Evolutionary conservation across 352 stramenopile genomes (phyloP).

Genomic region (Globisporangium barbulae): DNA sequence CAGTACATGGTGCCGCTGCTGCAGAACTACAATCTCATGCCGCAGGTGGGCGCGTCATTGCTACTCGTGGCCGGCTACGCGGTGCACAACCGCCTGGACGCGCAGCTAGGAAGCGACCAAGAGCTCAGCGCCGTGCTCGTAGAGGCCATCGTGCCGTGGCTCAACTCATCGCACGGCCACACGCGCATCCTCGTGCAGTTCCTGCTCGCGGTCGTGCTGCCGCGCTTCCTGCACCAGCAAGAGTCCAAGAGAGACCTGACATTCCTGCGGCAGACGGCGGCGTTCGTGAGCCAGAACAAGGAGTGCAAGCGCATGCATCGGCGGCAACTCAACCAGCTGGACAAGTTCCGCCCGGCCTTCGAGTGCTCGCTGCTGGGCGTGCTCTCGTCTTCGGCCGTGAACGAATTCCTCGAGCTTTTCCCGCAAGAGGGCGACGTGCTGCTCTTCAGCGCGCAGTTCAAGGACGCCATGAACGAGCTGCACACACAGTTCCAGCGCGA

Average conservation of each 20-base stretch:
- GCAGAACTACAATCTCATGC: slow-evolving; percentile 62
- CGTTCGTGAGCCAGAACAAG: slow-evolving; percentile 79
- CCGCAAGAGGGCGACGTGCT: slow-evolving; percentile 48
- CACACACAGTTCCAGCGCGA: slow-evolving; percentile 78
- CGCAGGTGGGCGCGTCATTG: slow-evolving; percentile 63
- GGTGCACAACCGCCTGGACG: slow-evolving; percentile 31
- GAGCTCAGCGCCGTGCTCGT: slow-evolving; percentile 27
- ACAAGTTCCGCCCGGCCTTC: slow-evolving; percentile 57
- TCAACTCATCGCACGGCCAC: slow-evolving; percentile 79
- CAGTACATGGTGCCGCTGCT: slow-evolving; percentile 57
- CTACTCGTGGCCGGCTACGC: slow-evolving; percentile 54
- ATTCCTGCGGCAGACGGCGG: slow-evolving; percentile 51
- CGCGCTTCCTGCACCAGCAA: slow-evolving; percentile 48
- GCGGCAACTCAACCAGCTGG: slow-evolving; percentile 61
- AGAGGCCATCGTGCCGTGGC: slow-evolving; percentile 65
- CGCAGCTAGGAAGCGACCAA: slow-evolving; percentile 13
- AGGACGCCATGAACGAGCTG: slow-evolving; percentile 58
- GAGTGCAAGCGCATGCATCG: slow-evolving; percentile 82
- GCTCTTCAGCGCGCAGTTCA: slow-evolving; percentile 55
- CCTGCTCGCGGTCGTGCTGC: slow-evolving; percentile 58
- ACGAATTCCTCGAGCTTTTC: slow-evolving; percentile 74
- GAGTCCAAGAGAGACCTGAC: slow-evolving; percentile 19
- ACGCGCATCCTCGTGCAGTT: slow-evolving; percentile 80
- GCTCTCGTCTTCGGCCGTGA: slow-evolving; percentile 56
- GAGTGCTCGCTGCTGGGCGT: slow-evolving; percentile 73